Base-by-base conservation (phyloP, 257 asterid species). In the Solanum sejunctum region DNA sequence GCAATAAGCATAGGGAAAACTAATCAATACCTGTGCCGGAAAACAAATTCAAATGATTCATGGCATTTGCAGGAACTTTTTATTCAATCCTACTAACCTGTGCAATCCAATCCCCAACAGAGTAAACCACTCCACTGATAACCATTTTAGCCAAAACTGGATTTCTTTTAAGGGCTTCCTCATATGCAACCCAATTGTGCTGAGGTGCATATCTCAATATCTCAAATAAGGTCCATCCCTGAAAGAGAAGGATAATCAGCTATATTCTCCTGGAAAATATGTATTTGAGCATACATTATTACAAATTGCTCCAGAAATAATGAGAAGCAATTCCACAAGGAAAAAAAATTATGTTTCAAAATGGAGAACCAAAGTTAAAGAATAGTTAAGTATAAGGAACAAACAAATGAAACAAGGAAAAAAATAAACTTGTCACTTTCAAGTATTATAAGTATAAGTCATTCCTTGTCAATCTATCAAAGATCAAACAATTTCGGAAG, bases 211-310 rank as follows among this genome's bases (percentile, higher is more conserved):
- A 95, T 88, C 98, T 92, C 87, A 95, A 57, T 88, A 95, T 93
- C 87, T 95, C 98, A 28, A 51, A 93, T 39, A 95, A 84, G 26
- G 98, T 93, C 98, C 98, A 95, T 73, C 98, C 98, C 98, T 95
- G 80, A 16, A 70, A 84, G 57, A 84, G 86, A 85, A 63, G 87
- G 52, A 71, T 81, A 79, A 52, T 81, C 55, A 84, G 66, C 63
- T 70, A 17, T 32, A 79, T 83, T 18, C 61, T 16, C 70, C 36
- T 39, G 28, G 63, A 36, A 56, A 21, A 21, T 41, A 36, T 17
- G 52, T 16, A 77, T 11, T 23, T 75, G 61, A 26, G 63, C 45
- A 3, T 13, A 49, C 43, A 77, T 75, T 26, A 77, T 45, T 51
- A 26, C 15, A 51, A 77, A 26, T 75, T 75, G 45, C 82, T 23